Percentiles rank a stretch among this genome's conserved stretches.
Conservation (phyloP, 1,139 yeast genomes). For the Candida pseudocylindracea region DNA sequence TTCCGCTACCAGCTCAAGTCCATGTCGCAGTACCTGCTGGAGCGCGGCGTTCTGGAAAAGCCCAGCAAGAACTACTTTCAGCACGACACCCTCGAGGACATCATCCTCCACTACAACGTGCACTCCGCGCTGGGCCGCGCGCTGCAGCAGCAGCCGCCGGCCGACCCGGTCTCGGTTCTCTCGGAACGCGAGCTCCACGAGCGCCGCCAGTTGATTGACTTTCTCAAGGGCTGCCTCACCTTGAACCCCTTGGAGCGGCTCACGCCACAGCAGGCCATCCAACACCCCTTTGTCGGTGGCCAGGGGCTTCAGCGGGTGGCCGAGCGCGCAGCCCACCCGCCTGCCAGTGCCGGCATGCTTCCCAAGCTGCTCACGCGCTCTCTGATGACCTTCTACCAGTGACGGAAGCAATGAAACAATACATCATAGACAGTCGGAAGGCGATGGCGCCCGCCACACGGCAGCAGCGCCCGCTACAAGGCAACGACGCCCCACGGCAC, state of each 20-base stretch:
- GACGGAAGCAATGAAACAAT: too few relatives aligned
- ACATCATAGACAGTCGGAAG: too few relatives aligned
- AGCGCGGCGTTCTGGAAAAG: conserved; percentile 25
- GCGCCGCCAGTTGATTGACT: conserved; percentile 52
- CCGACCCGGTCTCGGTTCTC: conserved; percentile 42
- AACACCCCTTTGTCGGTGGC: conserved; percentile 67
- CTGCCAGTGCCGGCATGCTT: too few relatives aligned
- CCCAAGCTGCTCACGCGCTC: too few relatives aligned
- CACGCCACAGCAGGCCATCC: conserved; percentile 88
- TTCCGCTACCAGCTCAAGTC: conserved; percentile 9
- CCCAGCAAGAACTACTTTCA: conserved; percentile 74
- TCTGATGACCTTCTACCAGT: too few relatives aligned
- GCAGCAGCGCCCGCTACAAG: too few relatives aligned
- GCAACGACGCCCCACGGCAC: too few relatives aligned
- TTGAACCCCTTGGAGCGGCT: conserved; percentile 85
- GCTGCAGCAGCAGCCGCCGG: conserved; percentile 28
- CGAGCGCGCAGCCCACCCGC: too few relatives aligned
- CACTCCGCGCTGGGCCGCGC: too few relatives aligned
- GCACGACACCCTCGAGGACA: conserved; percentile 48
- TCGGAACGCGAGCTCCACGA: conserved; percentile 54
- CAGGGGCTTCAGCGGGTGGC: not conserved
- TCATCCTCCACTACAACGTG: conserved; percentile 38
- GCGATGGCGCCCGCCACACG: too few relatives aligned
- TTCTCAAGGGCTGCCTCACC: conserved; percentile 54
- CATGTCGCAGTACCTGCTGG: conserved; percentile 15